A percentile compares a stretch with the other conserved stretches of the same genome.
Evolutionary conservation across 1,284 basidiomycete genomes (phyloP).

Genomic region (Takashimella koratensis): DNA sequence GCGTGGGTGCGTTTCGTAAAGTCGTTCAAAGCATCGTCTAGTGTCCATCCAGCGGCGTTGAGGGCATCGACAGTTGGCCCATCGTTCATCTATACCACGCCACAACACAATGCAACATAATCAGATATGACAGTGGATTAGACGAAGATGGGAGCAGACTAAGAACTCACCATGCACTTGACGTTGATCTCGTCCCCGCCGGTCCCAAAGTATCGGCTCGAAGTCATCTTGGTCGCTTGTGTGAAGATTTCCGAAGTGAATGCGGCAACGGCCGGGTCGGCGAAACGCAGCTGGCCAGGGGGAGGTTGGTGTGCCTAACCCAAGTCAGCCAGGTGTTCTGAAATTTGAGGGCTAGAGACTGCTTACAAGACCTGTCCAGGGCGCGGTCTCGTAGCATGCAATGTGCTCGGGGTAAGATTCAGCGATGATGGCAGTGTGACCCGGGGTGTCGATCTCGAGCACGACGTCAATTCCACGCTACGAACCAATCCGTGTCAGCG

Average conservation of each 20-base stretch:
- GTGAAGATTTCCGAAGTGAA: slow-evolving; percentile 55
- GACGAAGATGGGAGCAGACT: background rate
- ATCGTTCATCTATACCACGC: slow-evolving; percentile 55
- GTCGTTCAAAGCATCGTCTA: slow-evolving; percentile 61
- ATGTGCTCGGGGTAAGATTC: slow-evolving; percentile 66
- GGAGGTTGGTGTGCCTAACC: slow-evolving; percentile 59
- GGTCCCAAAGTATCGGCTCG: slow-evolving; percentile 61
- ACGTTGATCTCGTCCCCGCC: slow-evolving; percentile 80
- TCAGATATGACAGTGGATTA: slow-evolving; percentile 4
- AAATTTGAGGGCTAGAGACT: background rate
- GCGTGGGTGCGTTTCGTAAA: slow-evolving; percentile 61
- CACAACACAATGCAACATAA: no score
- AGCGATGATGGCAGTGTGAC: slow-evolving; percentile 59
- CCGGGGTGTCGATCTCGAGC: slow-evolving; percentile 73
- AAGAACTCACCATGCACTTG: slow-evolving; percentile 62
- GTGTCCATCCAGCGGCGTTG: slow-evolving; percentile 53
- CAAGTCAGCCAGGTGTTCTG: background rate
- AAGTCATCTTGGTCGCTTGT: slow-evolving; percentile 18
- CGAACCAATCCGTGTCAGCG: slow-evolving; percentile 5
- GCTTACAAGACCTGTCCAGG: slow-evolving; percentile 52
- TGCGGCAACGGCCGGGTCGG: slow-evolving; percentile 52
- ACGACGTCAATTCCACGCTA: slow-evolving; percentile 77
- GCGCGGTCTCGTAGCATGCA: slow-evolving; percentile 62
- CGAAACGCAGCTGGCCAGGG: slow-evolving; percentile 72
- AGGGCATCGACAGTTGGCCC: slow-evolving; percentile 57